These are phyloP conservation scores for Fusarium robinianum DNA, from an alignment of 2,329 filamentous ascomycete genomes.

Conservation along the genomic window DNA sequence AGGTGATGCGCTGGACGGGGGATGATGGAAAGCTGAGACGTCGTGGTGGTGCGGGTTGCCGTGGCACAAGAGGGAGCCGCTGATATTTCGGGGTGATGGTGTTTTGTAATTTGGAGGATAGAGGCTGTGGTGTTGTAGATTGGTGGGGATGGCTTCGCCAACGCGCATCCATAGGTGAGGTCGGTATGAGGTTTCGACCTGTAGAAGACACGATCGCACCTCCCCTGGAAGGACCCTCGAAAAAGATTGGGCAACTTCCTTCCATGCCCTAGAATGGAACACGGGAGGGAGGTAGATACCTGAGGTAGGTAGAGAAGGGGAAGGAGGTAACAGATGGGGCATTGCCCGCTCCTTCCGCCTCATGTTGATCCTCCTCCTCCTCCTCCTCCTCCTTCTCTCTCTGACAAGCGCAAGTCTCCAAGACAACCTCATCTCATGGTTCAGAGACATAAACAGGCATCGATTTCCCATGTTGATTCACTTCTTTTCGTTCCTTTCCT, in stretches of 20 bases:
- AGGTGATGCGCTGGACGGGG: conserved; percentile 9
- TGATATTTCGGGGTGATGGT: conserved; percentile 1
- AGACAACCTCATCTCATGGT: conserved; percentile 12
- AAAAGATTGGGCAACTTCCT: conserved; percentile 3
- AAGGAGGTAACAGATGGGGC: background rate
- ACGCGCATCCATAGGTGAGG: background rate
- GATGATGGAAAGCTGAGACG: background rate
- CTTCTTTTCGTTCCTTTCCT: too few species aligned
- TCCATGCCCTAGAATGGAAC: too few species aligned
- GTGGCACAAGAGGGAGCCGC: conserved; percentile 6
- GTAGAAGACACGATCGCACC: background rate
- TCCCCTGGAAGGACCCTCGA: conserved; percentile 1
- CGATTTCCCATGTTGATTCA: too few species aligned
- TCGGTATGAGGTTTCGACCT: background rate
- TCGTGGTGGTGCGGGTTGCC: conserved; percentile 4
- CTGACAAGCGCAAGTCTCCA: conserved; percentile 5
- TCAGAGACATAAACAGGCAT: too few species aligned
- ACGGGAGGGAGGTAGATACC: too few species aligned
- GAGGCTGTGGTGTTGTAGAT: conserved; percentile 1
- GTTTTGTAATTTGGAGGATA: conserved; percentile 13
- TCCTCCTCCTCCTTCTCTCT: too few species aligned
- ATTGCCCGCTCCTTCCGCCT: conserved; percentile 6
- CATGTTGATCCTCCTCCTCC: too few species aligned
- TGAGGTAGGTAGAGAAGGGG: background rate
- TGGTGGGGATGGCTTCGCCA: too few species aligned